Evolutionary conservation across 2,329 filamentous ascomycete genomes (phyloP), one percentile per base, ranked within the genome.

Genomic region (Hymenotorrendiella dingleyae): DNA sequence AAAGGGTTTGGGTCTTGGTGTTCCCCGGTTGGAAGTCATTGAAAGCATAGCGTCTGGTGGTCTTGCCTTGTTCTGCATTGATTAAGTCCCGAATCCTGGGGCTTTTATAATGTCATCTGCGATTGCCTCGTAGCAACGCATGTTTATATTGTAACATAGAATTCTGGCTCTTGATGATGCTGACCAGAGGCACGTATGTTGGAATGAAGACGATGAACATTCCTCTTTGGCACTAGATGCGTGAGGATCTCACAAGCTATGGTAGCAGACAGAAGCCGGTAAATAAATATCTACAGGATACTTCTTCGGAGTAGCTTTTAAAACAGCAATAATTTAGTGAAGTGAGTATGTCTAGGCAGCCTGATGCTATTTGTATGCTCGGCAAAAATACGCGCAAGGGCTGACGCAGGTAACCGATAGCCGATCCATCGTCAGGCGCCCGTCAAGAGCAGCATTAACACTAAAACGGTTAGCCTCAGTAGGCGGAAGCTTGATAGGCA

Each of bases 11-110:
- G 46, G 27, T 39, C 39, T 28, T 33, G 40, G 30, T 46, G 33
- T 36, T 40, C 30, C 26, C 16, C 44, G 52, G 48, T 45, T 41
- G 42, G 43, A 47, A 47, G 42, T 55, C 46, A 41, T 57, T 55
- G 55, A 49, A 53, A 58, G 58, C 58, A 60, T 59, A 60, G 58
- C 57, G 56, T 54, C 47, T 49, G 55, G 54, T 45, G 52, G 48
- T 53, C 37, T 52, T 33, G 29, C 42, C 36, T 39, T 36, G 45
- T 47, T 38, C 40, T 46, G 37, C 48, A 47, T 47, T 47, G 47
- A 42, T 48, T 32, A 49, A 46, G 41, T 42, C 38, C 44, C 45
- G 40, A 42, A 23, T 45, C 14, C 45, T 36, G 34, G 47, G 50
- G 24, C 37, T 41, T 36, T 52, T 45, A 47, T 52, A 50, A 46